Evolutionary conservation across 768 basidiomycete genomes (phyloP).

Genomic region (Boletellus ananiceps): DNA sequence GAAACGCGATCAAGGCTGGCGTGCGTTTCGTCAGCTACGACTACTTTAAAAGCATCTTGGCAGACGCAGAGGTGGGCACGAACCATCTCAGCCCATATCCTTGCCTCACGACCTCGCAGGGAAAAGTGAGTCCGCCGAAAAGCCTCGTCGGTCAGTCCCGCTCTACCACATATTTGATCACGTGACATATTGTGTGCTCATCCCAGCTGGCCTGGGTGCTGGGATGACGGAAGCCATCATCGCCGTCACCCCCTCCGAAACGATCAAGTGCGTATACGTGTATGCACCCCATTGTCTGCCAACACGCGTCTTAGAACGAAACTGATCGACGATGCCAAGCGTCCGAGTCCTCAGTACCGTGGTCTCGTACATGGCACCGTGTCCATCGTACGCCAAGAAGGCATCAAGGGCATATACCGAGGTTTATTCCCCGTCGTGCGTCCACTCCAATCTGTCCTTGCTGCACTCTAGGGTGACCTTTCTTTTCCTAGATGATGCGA

Average conservation of each 20-base stretch:
- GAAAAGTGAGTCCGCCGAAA: conserved; percentile 82
- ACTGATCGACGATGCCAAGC: conserved; percentile 90
- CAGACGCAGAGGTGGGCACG: conserved; percentile 69
- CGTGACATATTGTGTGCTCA: conserved; percentile 7
- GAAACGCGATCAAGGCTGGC: conserved; percentile 91
- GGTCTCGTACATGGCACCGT: conserved; percentile 83
- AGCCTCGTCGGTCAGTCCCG: conserved; percentile 67
- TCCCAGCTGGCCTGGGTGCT: conserved; percentile 71
- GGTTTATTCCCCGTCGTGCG: conserved; percentile 91
- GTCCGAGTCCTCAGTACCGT: conserved; percentile 76
- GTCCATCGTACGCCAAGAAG: conserved; percentile 80
- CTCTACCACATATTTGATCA: background rate
- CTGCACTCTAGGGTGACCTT: background rate
- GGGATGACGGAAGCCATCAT: conserved; percentile 91
- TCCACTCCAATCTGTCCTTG: conserved; percentile 9
- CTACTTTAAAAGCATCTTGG: conserved; percentile 78
- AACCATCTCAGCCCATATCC: background rate
- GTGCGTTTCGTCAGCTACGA: conserved; percentile 96
- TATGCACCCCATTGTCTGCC: background rate
- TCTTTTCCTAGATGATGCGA: conserved; percentile 73
- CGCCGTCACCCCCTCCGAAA: conserved; percentile 96
- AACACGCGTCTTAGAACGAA: conserved; percentile 67
- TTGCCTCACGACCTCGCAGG: conserved; percentile 41
- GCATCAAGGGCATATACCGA: conserved; percentile 78
- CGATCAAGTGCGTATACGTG: conserved; percentile 75